Evolutionary conservation across 2,329 filamentous ascomycete species (phyloP).

Genomic region (Pseudopithomyces maydicus): DNA sequence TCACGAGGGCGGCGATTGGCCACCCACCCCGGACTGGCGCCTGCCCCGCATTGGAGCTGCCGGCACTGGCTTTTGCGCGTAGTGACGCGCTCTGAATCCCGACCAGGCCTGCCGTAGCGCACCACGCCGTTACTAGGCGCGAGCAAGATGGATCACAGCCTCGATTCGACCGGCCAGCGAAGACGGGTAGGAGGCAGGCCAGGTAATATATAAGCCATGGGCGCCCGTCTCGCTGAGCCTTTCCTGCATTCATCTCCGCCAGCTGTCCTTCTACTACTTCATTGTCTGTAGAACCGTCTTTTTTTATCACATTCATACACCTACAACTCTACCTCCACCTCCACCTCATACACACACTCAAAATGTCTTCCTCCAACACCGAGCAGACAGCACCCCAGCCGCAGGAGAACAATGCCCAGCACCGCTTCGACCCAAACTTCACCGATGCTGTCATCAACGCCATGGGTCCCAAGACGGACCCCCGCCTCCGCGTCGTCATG

Average conservation of each 20-base stretch:
- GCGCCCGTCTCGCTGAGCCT: neutral
- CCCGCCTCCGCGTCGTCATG: conserved; percentile 69
- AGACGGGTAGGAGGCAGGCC: neutral
- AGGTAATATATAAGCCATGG: neutral
- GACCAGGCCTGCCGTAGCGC: neutral
- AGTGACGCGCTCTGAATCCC: conserved; percentile 2
- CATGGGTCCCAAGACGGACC: conserved; percentile 66
- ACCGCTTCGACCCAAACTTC: conserved; percentile 75
- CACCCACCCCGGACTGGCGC: neutral
- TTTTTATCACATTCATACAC: too few species aligned
- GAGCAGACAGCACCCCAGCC: conserved; percentile 23
- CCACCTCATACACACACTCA: conserved; percentile 10
- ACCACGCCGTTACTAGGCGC: neutral
- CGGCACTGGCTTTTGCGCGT: conserved; percentile 7
- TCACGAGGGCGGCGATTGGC: conserved; percentile 12
- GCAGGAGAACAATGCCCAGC: conserved; percentile 22
- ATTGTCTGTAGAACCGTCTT: neutral
- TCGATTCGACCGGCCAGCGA: neutral
- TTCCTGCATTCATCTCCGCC: neutral
- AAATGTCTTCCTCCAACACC: conserved; percentile 21
- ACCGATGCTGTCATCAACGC: conserved; percentile 74
- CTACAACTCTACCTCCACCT: neutral
- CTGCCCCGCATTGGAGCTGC: conserved; percentile 12
- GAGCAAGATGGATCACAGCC: neutral
- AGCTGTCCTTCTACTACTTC: neutral